A percentile compares a stretch with the other conserved stretches of the same genome.
phyloP scores from a whole-genome alignment of 2,329 filamentous ascomycete species.

The Dactylella cylindrospora region DNA sequence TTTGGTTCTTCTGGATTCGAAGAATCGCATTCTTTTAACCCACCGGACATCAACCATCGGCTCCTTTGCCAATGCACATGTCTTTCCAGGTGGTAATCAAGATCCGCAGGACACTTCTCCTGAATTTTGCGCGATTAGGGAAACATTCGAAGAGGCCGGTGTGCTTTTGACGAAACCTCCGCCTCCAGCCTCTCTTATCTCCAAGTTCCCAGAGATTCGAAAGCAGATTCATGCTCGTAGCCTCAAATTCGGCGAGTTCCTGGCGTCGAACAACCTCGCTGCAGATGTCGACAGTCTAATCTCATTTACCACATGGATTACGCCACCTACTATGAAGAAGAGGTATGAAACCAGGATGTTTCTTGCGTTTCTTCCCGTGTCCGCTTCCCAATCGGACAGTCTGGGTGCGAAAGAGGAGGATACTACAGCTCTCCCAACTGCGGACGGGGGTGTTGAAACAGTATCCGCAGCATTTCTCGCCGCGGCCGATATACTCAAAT shows the following conservation, averaged over 20 bases:
- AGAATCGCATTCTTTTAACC: conserved; percentile 83
- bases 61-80: conserved; percentile 87
- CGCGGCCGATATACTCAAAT: conserved; percentile 57
- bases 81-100: conserved; percentile 90
- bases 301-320: conserved; percentile 76
- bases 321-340: conserved; percentile 69
- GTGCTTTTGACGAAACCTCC: conserved; percentile 68
- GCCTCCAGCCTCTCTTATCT: conserved; percentile 43
- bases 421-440: conserved; percentile 58
- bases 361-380: conserved; percentile 72
- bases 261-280: conserved; percentile 52
- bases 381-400: conserved; percentile 58
- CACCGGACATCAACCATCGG: conserved; percentile 79
- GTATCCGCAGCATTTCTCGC: conserved; percentile 71
- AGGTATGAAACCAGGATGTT: conserved; percentile 98
- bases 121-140: conserved; percentile 72
- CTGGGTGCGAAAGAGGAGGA: conserved; percentile 44
- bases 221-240: conserved; percentile 63
- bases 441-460: conserved; percentile 66
- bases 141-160: conserved; percentile 94
- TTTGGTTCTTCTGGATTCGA: conserved; percentile 79
- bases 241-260: conserved; percentile 69
- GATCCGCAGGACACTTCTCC: conserved; percentile 67
- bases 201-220: conserved; percentile 58
- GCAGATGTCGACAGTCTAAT: conserved; percentile 40